Conservation (phyloP, 139 green algal species). For the Micractinium sp. region DNA sequence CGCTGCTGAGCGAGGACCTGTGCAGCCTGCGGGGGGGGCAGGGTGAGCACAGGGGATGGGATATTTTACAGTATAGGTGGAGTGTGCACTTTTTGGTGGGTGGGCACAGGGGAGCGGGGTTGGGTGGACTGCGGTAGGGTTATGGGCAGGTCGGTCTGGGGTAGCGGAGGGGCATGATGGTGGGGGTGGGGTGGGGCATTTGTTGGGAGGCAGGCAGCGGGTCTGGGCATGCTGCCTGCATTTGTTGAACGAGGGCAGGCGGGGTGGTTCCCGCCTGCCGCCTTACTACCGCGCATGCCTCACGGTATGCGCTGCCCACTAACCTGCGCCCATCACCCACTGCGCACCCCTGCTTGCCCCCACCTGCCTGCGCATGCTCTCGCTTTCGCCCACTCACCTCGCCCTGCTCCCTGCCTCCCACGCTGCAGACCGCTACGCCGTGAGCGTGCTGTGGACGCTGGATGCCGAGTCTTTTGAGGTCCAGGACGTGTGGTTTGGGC, state of each 20-base stretch:
- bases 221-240: too few species aligned
- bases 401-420: background rate
- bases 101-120: too few species aligned
- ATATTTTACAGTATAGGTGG: too few species aligned
- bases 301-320: background rate
- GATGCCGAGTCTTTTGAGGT: slow-evolving; percentile 60
- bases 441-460: slow-evolving; percentile 91
- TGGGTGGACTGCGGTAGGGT: background rate
- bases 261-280: background rate
- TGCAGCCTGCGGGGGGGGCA: slow-evolving; percentile 77
- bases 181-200: too few species aligned
- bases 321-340: background rate
- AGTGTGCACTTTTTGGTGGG: too few species aligned
- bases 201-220: too few species aligned
- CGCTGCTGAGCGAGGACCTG: slow-evolving; percentile 89
- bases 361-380: background rate
- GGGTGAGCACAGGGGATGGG: slow-evolving; percentile 46
- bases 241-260: background rate
- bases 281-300: background rate
- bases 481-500: slow-evolving; percentile 61
- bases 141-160: too few species aligned
- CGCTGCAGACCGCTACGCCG: slow-evolving; percentile 69
- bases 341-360: background rate
- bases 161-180: too few species aligned
- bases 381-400: too few species aligned